Evolutionary conservation across 768 basidiomycete genomes (phyloP), one percentile per base, ranked within the genome.

Genomic region (Tremella fuciformis): DNA sequence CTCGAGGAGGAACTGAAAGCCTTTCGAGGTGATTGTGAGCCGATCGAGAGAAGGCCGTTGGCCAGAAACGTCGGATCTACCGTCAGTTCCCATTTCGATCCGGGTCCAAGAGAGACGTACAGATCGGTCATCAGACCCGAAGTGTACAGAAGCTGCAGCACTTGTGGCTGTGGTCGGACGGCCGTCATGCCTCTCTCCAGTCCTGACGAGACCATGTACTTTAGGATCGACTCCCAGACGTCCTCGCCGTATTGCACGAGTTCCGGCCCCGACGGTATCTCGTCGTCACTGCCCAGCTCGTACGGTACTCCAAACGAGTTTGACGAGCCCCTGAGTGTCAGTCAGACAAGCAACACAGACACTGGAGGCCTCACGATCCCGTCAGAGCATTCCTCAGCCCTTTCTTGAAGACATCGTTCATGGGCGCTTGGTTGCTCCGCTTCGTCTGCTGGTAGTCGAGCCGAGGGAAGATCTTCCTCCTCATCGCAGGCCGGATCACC

Each of bases 1-100:
- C 73, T 96, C 88, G 21, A 99, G 83, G 48, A 99, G 83, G 73
- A 99, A 98, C 72, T 97, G 94, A 75, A 99, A 98, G 9, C 96
- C 96, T 13, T 84, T 82, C 15, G 91, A 94, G 13, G 93, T 97
- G 74, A 99, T 99, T 8, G 72, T 76, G 8, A 76, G 55, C 7
- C 67, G 50, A 21, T 76, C 66, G 0, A 71, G 51, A 55, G 62
- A 60, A 1, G 58, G 65, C 22, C 57, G 40, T 47, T 58, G 63
- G 4, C 58, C 51, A 8, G 48, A 42, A 1, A 52, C 26, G 46
- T 65, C 63, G 25, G 50, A n/a, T 9, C 60, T 63, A 37, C 71
- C 86, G 84, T 80, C 81, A 47, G 84, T 24, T 44, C 9, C 7
- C 40, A 1, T 21, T 39, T 34, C 15, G 4, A 18, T 13, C 26